Evolutionary conservation across 106 monocot species (phyloP).

Genomic region (Dendrobium nobile): DNA sequence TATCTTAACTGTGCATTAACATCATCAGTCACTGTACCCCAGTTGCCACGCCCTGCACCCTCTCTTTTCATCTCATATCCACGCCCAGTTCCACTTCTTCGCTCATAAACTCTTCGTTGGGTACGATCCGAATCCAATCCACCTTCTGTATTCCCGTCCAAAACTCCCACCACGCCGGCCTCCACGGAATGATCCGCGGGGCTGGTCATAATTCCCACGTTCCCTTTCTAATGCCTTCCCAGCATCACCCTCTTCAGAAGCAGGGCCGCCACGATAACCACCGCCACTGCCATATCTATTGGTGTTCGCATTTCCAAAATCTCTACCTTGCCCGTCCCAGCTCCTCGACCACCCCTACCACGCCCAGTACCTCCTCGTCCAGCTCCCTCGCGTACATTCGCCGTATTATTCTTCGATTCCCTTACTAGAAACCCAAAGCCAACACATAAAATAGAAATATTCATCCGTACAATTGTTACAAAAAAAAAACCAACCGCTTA

Average conservation of each 20-base stretch:
- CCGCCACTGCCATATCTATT: conserved; percentile 17
- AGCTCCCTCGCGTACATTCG: background rate
- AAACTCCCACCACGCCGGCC: conserved; percentile 46
- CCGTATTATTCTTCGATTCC: conserved; percentile 25
- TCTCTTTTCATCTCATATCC: conserved; percentile 80
- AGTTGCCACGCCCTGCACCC: conserved; percentile 86
- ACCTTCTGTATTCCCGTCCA: conserved; percentile 26
- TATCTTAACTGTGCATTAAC: conserved; percentile 40
- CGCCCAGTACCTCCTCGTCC: conserved; percentile 38
- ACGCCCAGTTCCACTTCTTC: conserved; percentile 81
- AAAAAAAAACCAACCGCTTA: background rate
- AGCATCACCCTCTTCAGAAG: conserved; percentile 32
- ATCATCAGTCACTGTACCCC: conserved; percentile 73
- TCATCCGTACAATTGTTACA: background rate
- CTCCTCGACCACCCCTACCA: conserved; percentile 53
- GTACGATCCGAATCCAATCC: conserved; percentile 44
- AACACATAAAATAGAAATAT: background rate
- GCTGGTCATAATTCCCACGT: conserved; percentile 23
- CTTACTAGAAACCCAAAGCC: conserved; percentile 27
- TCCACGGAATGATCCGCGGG: conserved; percentile 50
- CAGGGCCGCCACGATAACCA: conserved; percentile 13
- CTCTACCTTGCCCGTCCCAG: conserved; percentile 22
- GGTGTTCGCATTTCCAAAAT: conserved; percentile 40
- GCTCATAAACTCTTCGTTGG: conserved; percentile 54
- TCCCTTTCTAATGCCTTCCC: conserved; percentile 35